A percentile compares a stretch with the other conserved stretches of the same genome.
phyloP scores from a whole-genome alignment of 2,329 filamentous ascomycete species.

The Ophiostoma angusticollis region DNA sequence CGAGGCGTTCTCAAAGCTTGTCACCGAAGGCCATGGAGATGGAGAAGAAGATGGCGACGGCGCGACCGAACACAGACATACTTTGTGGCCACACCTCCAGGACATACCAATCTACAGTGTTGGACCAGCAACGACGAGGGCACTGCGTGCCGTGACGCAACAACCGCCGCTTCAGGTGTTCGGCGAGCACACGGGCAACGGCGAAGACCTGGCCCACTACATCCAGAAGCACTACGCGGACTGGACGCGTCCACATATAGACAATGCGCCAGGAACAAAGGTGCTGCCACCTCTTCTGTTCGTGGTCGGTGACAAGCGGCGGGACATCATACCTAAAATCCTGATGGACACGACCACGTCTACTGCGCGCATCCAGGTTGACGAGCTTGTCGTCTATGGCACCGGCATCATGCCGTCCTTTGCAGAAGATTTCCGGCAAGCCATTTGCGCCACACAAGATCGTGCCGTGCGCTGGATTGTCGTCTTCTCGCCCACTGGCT shows the following conservation, averaged over 20 bases:
- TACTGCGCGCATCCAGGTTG: conserved; percentile 47
- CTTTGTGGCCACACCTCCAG: conserved; percentile 39
- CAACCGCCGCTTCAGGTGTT: conserved; percentile 47
- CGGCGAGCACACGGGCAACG: conserved; percentile 74
- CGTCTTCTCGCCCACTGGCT: conserved; percentile 57
- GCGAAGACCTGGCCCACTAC: conserved; percentile 62
- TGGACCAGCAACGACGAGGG: conserved; percentile 66
- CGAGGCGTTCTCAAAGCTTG: conserved; percentile 57
- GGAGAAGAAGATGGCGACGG: conserved; percentile 12
- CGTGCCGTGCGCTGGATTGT: conserved; percentile 53
- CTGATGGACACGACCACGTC: conserved; percentile 41
- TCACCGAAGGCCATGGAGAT: conserved; percentile 34
- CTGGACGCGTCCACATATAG: conserved; percentile 11
- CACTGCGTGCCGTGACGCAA: conserved; percentile 46
- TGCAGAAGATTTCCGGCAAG: conserved; percentile 45
- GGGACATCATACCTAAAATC: conserved; percentile 79
- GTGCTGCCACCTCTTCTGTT: conserved; percentile 65
- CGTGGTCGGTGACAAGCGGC: conserved; percentile 75
- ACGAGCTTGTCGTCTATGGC: conserved; percentile 76
- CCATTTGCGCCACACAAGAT: conserved; percentile 32
- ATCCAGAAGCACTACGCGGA: conserved; percentile 65
- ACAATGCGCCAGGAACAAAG: conserved; percentile 20
- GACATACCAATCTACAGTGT: conserved; percentile 61
- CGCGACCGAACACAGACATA: no score
- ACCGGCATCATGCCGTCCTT: conserved; percentile 76